phyloP scores from a whole-genome alignment of 371 early-diverging fungal species.

The Lichtheimia ramosa region DNA sequence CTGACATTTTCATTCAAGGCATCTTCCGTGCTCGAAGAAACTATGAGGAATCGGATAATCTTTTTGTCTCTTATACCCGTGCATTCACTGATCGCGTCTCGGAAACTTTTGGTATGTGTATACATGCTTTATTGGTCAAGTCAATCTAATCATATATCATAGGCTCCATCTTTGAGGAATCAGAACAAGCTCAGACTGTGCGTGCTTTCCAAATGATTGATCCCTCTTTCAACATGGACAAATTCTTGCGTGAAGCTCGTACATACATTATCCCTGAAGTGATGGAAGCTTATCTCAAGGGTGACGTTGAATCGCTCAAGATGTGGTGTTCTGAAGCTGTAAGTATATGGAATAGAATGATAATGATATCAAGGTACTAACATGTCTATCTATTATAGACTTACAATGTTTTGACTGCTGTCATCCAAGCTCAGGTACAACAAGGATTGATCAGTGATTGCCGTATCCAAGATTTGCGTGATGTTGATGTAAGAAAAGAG shows the following conservation, averaged over 20 bases:
- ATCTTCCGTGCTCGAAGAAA: constrained; percentile 76
- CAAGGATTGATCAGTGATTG: constrained; percentile 91
- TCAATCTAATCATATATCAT: constrained; percentile 1
- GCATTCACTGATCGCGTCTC: constrained; percentile 78
- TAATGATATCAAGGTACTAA: neutral
- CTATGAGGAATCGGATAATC: constrained; percentile 91
- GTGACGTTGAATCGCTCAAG: constrained; percentile 81
- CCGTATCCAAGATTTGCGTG: constrained; percentile 90
- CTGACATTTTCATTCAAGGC: constrained; percentile 24
- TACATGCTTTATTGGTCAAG: neutral
- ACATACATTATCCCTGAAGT: constrained; percentile 95
- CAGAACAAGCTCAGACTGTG: constrained; percentile 92
- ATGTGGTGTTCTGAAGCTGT: constrained; percentile 94
- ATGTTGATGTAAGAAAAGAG: constrained; percentile 68
- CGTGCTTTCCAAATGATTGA: constrained; percentile 83
- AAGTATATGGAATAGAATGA: constrained; percentile 11
- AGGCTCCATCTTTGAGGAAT: constrained; percentile 85
- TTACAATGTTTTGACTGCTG: constrained; percentile 85
- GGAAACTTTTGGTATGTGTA: constrained; percentile 58
- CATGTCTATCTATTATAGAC: constrained; percentile 49
- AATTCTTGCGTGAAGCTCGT: constrained; percentile 86
- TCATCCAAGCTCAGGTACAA: constrained; percentile 81
- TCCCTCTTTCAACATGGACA: constrained; percentile 83
- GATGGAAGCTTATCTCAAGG: constrained; percentile 90
- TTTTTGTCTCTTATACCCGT: constrained; percentile 81